Evolutionary conservation across 441 rosid species (phyloP).

Genomic region (Pelargonium citronellum): DNA sequence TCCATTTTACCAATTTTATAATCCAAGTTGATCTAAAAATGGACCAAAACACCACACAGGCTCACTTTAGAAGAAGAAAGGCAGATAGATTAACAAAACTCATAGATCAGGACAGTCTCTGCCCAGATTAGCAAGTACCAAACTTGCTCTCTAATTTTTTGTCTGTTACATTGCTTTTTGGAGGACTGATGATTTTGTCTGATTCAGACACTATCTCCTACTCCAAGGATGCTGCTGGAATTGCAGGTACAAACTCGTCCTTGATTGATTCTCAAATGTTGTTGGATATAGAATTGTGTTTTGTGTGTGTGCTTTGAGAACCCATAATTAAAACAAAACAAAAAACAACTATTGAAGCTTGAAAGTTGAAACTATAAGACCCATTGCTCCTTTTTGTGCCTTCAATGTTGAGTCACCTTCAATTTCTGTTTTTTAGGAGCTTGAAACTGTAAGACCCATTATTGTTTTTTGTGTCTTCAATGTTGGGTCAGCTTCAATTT

Average conservation of each 20-base stretch:
- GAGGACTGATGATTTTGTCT: conserved; percentile 36
- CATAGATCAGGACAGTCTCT: too few relatives aligned
- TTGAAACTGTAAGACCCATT: background rate
- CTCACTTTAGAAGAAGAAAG: too few relatives aligned
- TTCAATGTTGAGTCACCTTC: background rate
- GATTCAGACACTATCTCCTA: conserved; percentile 18
- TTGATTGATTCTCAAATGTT: background rate
- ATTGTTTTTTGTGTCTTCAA: background rate
- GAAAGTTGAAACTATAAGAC: too few relatives aligned
- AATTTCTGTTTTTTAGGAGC: background rate
- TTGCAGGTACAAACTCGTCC: conserved; percentile 47
- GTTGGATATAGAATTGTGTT: background rate
- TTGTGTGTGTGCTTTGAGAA: background rate
- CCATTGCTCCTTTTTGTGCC: too few relatives aligned
- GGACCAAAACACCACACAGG: too few relatives aligned
- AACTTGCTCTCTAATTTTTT: background rate
- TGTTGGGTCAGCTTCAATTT: background rate
- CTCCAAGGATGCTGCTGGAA: conserved; percentile 63
- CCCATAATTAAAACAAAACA: background rate
- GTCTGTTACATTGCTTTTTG: background rate
- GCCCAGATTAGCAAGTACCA: too few relatives aligned
- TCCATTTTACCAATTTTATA: too few relatives aligned
- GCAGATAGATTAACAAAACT: too few relatives aligned
- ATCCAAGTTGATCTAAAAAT: too few relatives aligned
- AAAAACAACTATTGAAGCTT: too few relatives aligned